phyloP scores from a whole-genome alignment of 805 yeast species.

The Ascoidea asiatica region DNA sequence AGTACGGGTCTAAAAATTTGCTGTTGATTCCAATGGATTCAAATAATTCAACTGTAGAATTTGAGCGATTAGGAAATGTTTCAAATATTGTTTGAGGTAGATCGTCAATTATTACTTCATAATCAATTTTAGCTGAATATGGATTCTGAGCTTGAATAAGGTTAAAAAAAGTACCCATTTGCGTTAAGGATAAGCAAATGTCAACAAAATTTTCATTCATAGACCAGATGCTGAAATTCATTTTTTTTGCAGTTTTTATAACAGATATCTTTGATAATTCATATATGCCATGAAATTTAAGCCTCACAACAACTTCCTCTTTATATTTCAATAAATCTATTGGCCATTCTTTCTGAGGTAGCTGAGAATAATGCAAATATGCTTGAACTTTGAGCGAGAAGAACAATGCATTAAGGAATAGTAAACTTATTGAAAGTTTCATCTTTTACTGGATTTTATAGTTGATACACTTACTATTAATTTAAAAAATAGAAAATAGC shows the following conservation, averaged over 20 bases:
- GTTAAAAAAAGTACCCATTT: slow-evolving; percentile 1
- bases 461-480: not conserved
- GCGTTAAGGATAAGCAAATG: slow-evolving; percentile 18
- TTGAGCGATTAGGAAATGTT: slow-evolving; percentile 27
- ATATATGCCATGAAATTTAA: slow-evolving; percentile 16
- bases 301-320: slow-evolving; percentile 30
- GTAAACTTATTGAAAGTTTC: not conserved
- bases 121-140: slow-evolving; percentile 13
- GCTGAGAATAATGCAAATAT: slow-evolving; percentile 19
- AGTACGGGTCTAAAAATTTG: slow-evolving; percentile 4
- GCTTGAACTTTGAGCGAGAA: not conserved
- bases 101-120: slow-evolving; percentile 37
- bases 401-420: not conserved
- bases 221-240: slow-evolving; percentile 34
- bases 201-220: slow-evolving; percentile 31
- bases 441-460: not conserved
- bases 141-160: not conserved
- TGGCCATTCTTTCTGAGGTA: slow-evolving; percentile 20
- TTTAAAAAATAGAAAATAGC: slow-evolving; percentile 5
- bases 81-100: slow-evolving; percentile 43
- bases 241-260: slow-evolving; percentile 10
- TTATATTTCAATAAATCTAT: slow-evolving; percentile 27
- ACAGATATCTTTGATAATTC: not conserved
- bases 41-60: slow-evolving; percentile 1
- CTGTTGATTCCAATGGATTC: slow-evolving; percentile 9